Evolutionary conservation across 2,329 filamentous ascomycete species (phyloP).

Genomic region (Penicillium nordicum): DNA sequence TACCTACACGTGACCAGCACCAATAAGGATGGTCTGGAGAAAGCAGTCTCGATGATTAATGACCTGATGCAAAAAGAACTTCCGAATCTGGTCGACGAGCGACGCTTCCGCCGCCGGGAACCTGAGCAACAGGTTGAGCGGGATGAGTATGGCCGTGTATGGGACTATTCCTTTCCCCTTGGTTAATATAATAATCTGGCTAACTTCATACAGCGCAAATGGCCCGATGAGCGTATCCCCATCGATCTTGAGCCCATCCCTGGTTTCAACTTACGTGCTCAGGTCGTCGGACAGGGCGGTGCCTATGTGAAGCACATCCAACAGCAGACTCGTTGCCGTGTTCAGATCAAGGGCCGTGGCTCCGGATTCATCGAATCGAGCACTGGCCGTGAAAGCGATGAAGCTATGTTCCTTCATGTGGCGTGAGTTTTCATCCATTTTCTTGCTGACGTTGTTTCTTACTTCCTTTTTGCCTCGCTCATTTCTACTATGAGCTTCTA

Average conservation of each 20-base stretch:
- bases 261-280: slow-evolving; percentile 92
- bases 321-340: slow-evolving; percentile 87
- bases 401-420: slow-evolving; percentile 95
- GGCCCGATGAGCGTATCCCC: slow-evolving; percentile 93
- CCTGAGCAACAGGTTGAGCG: slow-evolving; percentile 74
- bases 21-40: slow-evolving; percentile 83
- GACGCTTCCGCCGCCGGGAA: slow-evolving; percentile 82
- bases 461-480: neutral
- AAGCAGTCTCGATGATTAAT: slow-evolving; percentile 82
- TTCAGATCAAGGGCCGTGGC: slow-evolving; percentile 95
- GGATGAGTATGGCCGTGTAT: slow-evolving; percentile 84
- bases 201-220: slow-evolving; percentile 71
- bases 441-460: neutral
- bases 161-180: neutral
- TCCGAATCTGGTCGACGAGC: slow-evolving; percentile 90
- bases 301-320: slow-evolving; percentile 98
- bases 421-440: slow-evolving; percentile 53
- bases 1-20: slow-evolving; percentile 96
- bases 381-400: slow-evolving; percentile 87
- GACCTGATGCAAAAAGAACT: slow-evolving; percentile 96
- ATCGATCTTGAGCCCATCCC: slow-evolving; percentile 86
- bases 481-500: neutral
- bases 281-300: slow-evolving; percentile 91
- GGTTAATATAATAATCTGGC: neutral
- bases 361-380: slow-evolving; percentile 90